Percentiles rank a stretch among this genome's conserved stretches.
These are phyloP conservation scores for Eucalyptus guilfoylei DNA, from an alignment of 345 rosid genomes.

Conservation along the genomic window DNA sequence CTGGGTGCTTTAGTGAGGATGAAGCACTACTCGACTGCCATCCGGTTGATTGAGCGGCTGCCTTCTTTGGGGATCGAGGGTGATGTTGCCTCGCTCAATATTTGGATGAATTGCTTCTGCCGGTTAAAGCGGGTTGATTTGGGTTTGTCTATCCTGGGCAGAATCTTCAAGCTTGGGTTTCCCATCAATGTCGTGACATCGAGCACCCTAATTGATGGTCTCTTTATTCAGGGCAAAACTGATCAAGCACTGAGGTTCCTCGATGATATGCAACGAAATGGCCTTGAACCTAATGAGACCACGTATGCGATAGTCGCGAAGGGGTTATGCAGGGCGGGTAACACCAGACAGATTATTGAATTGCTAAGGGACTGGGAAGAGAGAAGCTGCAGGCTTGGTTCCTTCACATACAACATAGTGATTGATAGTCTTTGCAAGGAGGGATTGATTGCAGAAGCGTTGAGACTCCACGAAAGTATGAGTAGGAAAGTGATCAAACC, in stretches of 20 bases:
- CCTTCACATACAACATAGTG: background rate
- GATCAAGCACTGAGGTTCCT: background rate
- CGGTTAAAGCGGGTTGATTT: background rate
- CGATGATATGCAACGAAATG: fast-evolving
- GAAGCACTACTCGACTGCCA: background rate
- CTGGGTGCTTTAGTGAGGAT: background rate
- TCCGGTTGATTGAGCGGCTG: background rate
- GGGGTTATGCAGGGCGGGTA: background rate
- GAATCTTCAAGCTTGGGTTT: background rate
- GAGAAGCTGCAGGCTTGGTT: background rate
- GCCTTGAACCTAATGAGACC: background rate
- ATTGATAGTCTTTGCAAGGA: background rate
- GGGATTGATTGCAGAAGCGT: background rate
- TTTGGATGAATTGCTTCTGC: background rate
- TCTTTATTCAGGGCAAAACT: background rate
- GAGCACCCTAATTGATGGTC: background rate
- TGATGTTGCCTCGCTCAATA: background rate
- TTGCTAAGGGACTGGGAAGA: background rate
- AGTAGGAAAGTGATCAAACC: background rate
- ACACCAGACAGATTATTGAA: background rate
- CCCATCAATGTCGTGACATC: background rate
- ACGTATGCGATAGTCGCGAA: background rate
- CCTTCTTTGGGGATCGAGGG: background rate
- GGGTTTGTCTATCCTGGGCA: background rate
- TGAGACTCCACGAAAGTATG: background rate